Conservation (phyloP, 2,329 filamentous ascomycete genomes). For the Aspergillus awamori region DNA sequence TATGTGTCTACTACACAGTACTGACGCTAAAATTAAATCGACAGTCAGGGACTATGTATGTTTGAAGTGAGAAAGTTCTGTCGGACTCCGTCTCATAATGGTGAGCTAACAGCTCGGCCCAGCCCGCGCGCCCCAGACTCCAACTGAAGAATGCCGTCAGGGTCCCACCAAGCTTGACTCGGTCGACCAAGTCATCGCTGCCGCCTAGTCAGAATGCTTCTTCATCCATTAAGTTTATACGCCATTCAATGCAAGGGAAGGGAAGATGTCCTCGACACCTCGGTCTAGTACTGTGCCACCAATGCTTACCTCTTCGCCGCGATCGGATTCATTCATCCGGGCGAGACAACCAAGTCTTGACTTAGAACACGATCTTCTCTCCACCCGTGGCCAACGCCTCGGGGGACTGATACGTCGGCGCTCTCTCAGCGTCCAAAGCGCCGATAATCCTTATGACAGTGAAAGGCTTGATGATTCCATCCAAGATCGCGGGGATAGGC, state of each 20-base stretch:
- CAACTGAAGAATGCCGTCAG: no score
- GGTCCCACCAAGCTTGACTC: no score
- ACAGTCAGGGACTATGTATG: background rate
- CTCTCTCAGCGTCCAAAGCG: conserved; percentile 23
- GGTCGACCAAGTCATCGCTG: no score
- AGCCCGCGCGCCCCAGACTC: no score
- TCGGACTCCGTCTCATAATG: no score
- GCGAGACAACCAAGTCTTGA: conserved; percentile 39
- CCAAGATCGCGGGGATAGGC: conserved; percentile 35
- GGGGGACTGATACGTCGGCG: conserved; percentile 35
- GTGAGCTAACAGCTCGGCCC: no score
- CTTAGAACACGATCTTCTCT: conserved; percentile 38
- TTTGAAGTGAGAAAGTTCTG: no score
- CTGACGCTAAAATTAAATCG: no score
- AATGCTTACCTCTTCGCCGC: conserved; percentile 12
- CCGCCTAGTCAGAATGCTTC: background rate
- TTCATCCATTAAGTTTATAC: background rate
- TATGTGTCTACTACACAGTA: background rate
- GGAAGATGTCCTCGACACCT: conserved; percentile 13
- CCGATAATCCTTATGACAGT: conserved; percentile 22
- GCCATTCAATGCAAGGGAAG: background rate
- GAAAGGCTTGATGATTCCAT: conserved; percentile 16
- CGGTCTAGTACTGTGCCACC: conserved; percentile 14
- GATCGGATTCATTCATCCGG: conserved; percentile 18
- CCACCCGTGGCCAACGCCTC: conserved; percentile 44